Base-by-base conservation (phyloP, 1,284 basidiomycete species). In the Lentinus polychrous region DNA sequence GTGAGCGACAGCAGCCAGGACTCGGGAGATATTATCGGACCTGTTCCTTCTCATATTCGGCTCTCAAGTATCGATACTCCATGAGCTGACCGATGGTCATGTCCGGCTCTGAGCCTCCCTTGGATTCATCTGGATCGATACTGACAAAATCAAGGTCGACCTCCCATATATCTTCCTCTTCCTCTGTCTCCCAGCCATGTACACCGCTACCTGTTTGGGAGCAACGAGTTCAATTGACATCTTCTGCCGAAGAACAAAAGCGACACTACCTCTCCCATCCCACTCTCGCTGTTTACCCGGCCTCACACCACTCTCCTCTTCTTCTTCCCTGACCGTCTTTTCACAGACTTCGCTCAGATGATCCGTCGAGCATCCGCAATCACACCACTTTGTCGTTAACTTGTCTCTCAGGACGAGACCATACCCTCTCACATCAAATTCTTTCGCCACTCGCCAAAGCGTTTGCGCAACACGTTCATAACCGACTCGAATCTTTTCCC, bases 91-190 rank as follows among this genome's bases (percentile, higher is more conserved):
- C 74, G 35, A 83, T 79, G 0, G 79, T 81, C 76, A 82, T 79
- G 38, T 80, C 78, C 1, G 67, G 60, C 35, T 73, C 68, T 12
- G 53, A 52, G 20, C 61, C 63, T 40, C 72, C 71, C 14, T 67
- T 69, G 37, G 64, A 64, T 51, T 76, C 78, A 31, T 78, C 77
- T 0, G 73, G 66, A 42, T 78, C 78, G 37, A 72, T 58, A 22
- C 66, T 66, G 1, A 72, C 76, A 57, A 81, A 82, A 58, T 84
- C 81, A 7, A 85, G 64, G 46, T 80, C 78, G 24, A 80, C 63
- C 50, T 82, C 80, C 83, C 83, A 86, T 14, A 83, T 71, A 54
- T 86, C 83, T 54, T 86, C 83, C 54, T 86, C 83, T 22, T 81
- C 79, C 49, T 76, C 74, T 3, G 80, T 82, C 54, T 78, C 79